Base-by-base conservation (phyloP, 140 eudicot species). In the Oenanthe javanica region DNA sequence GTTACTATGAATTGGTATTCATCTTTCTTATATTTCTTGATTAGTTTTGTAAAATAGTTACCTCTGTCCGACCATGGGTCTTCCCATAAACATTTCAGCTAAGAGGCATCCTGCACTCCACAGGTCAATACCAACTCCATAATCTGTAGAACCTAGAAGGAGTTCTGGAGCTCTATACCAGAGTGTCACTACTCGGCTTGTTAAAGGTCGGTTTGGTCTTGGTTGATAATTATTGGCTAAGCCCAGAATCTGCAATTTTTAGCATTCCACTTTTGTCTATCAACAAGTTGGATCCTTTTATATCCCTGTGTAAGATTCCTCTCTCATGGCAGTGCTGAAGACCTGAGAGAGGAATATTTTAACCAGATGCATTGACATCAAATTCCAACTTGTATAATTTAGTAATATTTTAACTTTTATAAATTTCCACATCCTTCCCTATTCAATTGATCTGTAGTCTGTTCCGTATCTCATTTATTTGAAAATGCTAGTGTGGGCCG, bases 81-180 rank as follows among this genome's bases (percentile, higher is more conserved):
- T 81, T 31, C 93, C 96, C 6, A 84, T 86, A 80, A 93, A 90
- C 97, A 93, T 93, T 88, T 93, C 96, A 0, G 91, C 97, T 75
- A 90, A 78, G n/a, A 93, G 89, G 61, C 97, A 93, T 21, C 96
- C 97, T 1, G 92, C 85, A 82, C 97, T 93, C 97, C 97, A 93
- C 50, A 93, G 96, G 88, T 93, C 94, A 74, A 93, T 87, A 49
- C 96, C 97, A 25, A 89, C 96, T 69, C 96, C 96, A 81, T 93
- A 93, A 61, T 93, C 94, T 12, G 92, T 87, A 15, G 93, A 86
- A 61, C 97, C 93, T 77, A 93, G 82, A 23, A 93, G 96, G 80
- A 93, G 80, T 78, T 93, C 97, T 4, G 97, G 97, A 67, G 97
- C 96, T 74, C 97, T 82, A 67, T 93, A 93, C 97, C 97, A 93